Percentiles rank a stretch among this genome's conserved stretches.
These are phyloP conservation scores for Vitellaria paradoxa DNA, from an alignment of 179 eudicot genomes.

Conservation along the genomic window DNA sequence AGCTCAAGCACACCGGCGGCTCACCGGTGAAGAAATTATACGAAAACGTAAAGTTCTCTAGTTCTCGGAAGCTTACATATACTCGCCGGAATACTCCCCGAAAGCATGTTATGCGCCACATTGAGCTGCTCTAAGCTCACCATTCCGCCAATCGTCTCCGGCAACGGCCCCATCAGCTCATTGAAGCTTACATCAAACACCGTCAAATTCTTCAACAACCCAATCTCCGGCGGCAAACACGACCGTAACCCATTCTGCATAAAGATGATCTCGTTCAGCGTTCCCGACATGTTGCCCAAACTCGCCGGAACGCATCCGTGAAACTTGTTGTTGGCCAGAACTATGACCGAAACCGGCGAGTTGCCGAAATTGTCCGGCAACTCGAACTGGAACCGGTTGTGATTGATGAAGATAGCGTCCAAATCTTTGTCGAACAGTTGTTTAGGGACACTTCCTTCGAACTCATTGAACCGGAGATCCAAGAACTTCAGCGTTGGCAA, in stretches of 20 bases:
- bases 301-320: conserved; percentile 75
- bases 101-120: conserved; percentile 68
- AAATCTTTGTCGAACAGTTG: conserved; percentile 56
- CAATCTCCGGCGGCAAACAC: conserved; percentile 60
- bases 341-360: conserved; percentile 77
- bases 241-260: conserved; percentile 60
- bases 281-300: conserved; percentile 58
- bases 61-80: conserved; percentile 55
- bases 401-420: conserved; percentile 75
- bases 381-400: conserved; percentile 55
- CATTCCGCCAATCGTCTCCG: conserved; percentile 49
- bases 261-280: conserved; percentile 56
- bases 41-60: conserved; percentile 62
- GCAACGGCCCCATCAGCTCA: conserved; percentile 57
- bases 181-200: conserved; percentile 75
- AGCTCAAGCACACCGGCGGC: conserved; percentile 48
- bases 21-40: conserved; percentile 73
- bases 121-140: conserved; percentile 61
- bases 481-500: conserved; percentile 24
- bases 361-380: conserved; percentile 74
- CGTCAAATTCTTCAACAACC: conserved; percentile 54
- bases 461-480: conserved; percentile 76
- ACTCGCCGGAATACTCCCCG: conserved; percentile 54
- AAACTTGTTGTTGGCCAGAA: conserved; percentile 66
- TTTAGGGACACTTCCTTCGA: conserved; percentile 60